Base-by-base conservation (phyloP, 257 asterid species). In the Mitragyna speciosa region DNA sequence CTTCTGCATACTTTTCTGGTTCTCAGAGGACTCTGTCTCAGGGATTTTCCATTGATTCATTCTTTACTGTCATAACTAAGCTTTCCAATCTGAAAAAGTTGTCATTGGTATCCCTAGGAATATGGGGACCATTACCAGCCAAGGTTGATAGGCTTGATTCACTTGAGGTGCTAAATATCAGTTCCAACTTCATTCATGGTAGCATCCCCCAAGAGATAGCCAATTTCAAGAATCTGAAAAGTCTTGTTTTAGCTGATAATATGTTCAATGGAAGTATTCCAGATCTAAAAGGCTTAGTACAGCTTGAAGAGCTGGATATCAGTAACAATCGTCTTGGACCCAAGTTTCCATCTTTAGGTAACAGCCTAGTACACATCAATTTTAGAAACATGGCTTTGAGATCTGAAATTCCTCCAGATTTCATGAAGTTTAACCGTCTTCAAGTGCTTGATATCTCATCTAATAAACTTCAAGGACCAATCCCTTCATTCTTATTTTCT, bases 21-120 rank as follows among this genome's bases (percentile, higher is more conserved):
- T 78, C 92, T 52, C 79, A 69, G 51, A 87, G 76, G 48, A 87
- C 94, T 36, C 88, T 94, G 19, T 93, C 99, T 9, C 72, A 52
- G 2, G 80, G 73, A 68, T 95, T 95, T 85, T 90, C 96, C 17
- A 75, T 85, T 12, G 99, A 93, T 28, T 95, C 98, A 49, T 95
- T 95, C 88, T 89, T 95, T 88, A 93, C 98, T 70, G 92, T 91
- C 31, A 39, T 95, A 15, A 95, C 99, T 11, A 93, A 95, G 84
- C 97, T 95, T 54, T 83, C 94, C 24, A 78, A 58, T 54, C 79
- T 96, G 67, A 86, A 87, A 80, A 93, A 84, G 82, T 79, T 96
- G 59, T 88, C 98, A 5, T 70, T 96, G 19, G 96, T 96, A 43
- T 87, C 94, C 12, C 52, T 96, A 10, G 99, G 99, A 2, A 43